phyloP scores from a whole-genome alignment of 192 early-diverging fungal species.

The Mortierella claussenii region DNA sequence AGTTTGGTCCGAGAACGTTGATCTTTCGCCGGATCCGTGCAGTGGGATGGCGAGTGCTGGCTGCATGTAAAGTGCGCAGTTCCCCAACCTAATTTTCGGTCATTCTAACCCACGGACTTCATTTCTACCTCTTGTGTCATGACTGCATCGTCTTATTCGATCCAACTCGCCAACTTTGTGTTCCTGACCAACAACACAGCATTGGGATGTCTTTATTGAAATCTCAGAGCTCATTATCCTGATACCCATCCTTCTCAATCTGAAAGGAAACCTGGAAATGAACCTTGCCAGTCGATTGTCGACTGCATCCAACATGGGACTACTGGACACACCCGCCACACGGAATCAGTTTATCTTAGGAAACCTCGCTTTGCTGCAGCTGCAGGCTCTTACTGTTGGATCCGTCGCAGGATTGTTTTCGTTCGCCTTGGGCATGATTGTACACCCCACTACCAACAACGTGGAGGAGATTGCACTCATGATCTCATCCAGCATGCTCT shows the following conservation, averaged over 20 bases:
- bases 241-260: conserved; percentile 86
- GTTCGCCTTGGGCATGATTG: conserved; percentile 64
- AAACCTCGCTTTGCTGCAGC: conserved; percentile 81
- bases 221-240: conserved; percentile 86
- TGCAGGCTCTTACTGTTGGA: conserved; percentile 78
- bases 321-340: conserved; percentile 62
- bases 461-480: conserved; percentile 63
- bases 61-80: too few species aligned
- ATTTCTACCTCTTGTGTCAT: too few species aligned
- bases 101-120: too few species aligned
- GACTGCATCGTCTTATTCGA: too few species aligned
- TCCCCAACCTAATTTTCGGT: too few species aligned
- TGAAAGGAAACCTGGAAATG: conserved; percentile 95
- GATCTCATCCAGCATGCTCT: conserved; percentile 72
- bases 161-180: too few species aligned
- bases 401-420: conserved; percentile 79
- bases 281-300: conserved; percentile 90
- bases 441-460: conserved; percentile 57
- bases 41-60: too few species aligned
- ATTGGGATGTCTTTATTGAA: conserved; percentile 73
- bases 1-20: too few species aligned
- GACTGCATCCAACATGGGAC: conserved; percentile 78
- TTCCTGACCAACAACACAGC: too few species aligned
- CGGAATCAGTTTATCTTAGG: conserved; percentile 71
- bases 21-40: too few species aligned